Base-by-base conservation (phyloP, 768 basidiomycete genomes). In the Coprinellus aureogranulatus region DNA sequence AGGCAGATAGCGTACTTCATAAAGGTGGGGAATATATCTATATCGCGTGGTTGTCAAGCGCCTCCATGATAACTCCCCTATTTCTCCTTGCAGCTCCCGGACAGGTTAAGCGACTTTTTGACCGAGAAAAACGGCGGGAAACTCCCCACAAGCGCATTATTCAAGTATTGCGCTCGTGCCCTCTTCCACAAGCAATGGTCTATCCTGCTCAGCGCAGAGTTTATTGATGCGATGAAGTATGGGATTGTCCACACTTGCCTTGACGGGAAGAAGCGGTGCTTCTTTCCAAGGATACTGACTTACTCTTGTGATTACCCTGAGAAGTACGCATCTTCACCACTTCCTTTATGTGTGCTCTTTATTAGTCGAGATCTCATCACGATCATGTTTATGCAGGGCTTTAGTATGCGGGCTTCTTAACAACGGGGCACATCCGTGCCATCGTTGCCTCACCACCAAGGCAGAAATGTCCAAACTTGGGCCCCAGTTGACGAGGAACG, bases 1-100 rank as follows among this genome's bases (percentile, higher is more conserved):
- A 44, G 63, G 44, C 64, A 67, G 58, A 25, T 67, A 6, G 64
- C 65, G 0, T 67, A 67, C 54, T 60, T 67, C 14, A 30, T 47
- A 18, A 18, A 20, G 18, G 55, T 56, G 14, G 22, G 2, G 28
- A 16, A 8, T 8, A 2, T 18, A 9, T 44, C 20, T 22, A 8
- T n/a, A 10, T 44, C 41, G 6, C 34, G 8, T 34, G 10, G 20
- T 22, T n/a, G 10, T 44, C 8, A 8, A 16, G 6, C 6, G 10
- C 5, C 41, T 18, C 34, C 16, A 6, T n/a, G 20, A 6, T 22
- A n/a, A 18, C 18, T 22, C 41, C 10, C 34, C 6, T n/a, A 3
- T 30, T 22, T 18, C 1, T 16, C 12, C 14, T 27, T 23, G n/a
- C 30, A 51, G 49, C 27, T 51, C n/a, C 22, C 49, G 8, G 49